Conservation (phyloP, 1,139 yeast genomes). For the Casaregolazyma lundiana region DNA sequence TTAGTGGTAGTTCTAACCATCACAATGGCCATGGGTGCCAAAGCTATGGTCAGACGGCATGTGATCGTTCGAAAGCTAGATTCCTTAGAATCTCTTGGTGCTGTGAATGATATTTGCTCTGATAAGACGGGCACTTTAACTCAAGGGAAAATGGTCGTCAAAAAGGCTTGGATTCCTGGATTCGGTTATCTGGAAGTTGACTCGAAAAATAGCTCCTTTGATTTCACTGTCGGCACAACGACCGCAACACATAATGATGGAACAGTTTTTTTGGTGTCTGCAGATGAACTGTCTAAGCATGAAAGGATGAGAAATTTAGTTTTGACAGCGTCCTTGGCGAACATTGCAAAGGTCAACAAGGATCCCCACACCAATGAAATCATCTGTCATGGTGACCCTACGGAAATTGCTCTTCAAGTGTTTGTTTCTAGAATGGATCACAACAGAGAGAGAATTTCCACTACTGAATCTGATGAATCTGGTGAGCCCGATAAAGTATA, state of each 20-base stretch:
- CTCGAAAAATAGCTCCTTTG: constrained; percentile 62
- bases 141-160: constrained; percentile 73
- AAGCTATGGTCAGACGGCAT: constrained; percentile 64
- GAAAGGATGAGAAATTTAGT: constrained; percentile 45
- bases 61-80: constrained; percentile 77
- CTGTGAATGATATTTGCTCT: constrained; percentile 76
- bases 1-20: constrained; percentile 76
- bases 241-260: constrained; percentile 36
- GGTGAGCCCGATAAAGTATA: constrained; percentile 15
- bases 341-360: constrained; percentile 57
- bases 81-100: constrained; percentile 75
- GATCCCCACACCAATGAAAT: constrained; percentile 43
- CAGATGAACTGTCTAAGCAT: constrained; percentile 21
- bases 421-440: constrained; percentile 55
- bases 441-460: constrained; percentile 10
- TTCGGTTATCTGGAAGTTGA: constrained; percentile 62
- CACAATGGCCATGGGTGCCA: constrained; percentile 84
- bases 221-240: constrained; percentile 65
- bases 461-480: constrained; percentile 3
- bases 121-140: constrained; percentile 70
- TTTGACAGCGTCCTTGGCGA: constrained; percentile 62
- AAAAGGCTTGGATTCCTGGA: constrained; percentile 71
- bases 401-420: constrained; percentile 78
- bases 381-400: constrained; percentile 82
- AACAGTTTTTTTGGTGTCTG: constrained; percentile 33